These are phyloP conservation scores for Hymenoscyphus scutula DNA, from an alignment of 2,329 filamentous ascomycete species.

Conservation along the genomic window DNA sequence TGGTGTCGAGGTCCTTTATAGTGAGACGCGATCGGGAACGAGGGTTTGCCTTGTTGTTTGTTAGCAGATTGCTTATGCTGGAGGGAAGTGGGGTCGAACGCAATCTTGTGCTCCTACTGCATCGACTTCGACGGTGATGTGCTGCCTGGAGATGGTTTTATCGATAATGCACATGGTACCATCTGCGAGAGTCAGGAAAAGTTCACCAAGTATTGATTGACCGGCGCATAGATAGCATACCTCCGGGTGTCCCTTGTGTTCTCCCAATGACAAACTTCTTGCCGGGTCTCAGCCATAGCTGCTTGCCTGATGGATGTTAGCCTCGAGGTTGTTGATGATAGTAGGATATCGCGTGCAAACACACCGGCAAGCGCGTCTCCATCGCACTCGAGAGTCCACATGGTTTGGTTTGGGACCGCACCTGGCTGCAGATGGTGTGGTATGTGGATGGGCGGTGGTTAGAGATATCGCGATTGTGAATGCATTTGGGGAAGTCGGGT, in stretches of 20 bases:
- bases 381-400: conserved; percentile 56
- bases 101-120: conserved; percentile 64
- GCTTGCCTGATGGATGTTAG: conserved; percentile 52
- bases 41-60: conserved; percentile 21
- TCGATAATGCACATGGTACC: conserved; percentile 69
- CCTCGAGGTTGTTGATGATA: neutral
- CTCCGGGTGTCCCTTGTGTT: conserved; percentile 68
- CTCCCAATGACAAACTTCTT: conserved; percentile 84
- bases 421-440: neutral
- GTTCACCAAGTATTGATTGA: conserved; percentile 9
- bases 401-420: conserved; percentile 25
- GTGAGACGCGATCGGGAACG: conserved; percentile 61
- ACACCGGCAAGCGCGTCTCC: conserved; percentile 51
- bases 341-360: conserved; percentile 15
- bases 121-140: conserved; percentile 74
- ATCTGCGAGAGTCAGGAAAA: conserved; percentile 42
- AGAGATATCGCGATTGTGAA: neutral
- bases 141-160: conserved; percentile 83
- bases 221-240: conserved; percentile 41
- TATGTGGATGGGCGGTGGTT: neutral
- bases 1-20: conserved; percentile 78
- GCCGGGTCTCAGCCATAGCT: conserved; percentile 81
- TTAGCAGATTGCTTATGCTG: conserved; percentile 18
- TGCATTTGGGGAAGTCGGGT: neutral
- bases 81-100: conserved; percentile 45